phyloP scores from a whole-genome alignment of 176 grass and related monocot genomes.

The Elymus sibiricus region DNA sequence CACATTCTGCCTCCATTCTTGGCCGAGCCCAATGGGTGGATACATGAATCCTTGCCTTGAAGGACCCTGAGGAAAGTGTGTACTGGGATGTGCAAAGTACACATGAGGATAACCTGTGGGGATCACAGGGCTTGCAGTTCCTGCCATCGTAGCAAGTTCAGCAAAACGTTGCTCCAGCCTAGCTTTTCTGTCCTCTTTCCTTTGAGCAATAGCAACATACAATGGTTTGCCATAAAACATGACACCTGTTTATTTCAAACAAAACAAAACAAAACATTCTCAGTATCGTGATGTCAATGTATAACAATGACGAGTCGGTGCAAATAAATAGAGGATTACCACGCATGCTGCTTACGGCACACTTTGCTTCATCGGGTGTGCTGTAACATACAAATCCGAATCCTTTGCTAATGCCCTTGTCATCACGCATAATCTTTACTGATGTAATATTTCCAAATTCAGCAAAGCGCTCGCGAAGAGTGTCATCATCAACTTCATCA shows the following conservation, averaged over 20 bases:
- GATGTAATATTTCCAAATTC: conserved; percentile 83
- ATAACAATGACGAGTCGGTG: background rate
- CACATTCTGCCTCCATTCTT: conserved; percentile 56
- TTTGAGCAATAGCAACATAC: conserved; percentile 77
- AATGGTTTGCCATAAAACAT: conserved; percentile 87
- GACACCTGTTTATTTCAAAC: conserved; percentile 41
- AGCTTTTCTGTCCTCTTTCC: conserved; percentile 70
- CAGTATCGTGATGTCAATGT: background rate
- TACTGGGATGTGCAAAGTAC: conserved; percentile 55
- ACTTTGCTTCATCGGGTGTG: conserved; percentile 70
- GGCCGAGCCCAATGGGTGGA: conserved; percentile 41
- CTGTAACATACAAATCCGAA: conserved; percentile 88
- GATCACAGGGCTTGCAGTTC: conserved; percentile 43
- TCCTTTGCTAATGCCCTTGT: conserved; percentile 78
- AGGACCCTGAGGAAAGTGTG: conserved; percentile 50
- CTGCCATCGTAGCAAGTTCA: conserved; percentile 29
- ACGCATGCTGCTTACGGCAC: conserved; percentile 55
- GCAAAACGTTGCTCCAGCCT: conserved; percentile 55
- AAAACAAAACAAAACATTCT: background rate
- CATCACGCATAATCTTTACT: conserved; percentile 74
- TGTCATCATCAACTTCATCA: conserved; percentile 58
- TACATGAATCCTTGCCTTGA: conserved; percentile 56
- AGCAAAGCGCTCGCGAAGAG: conserved; percentile 50
- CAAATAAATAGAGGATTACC: conserved; percentile 38
- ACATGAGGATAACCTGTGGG: conserved; percentile 55